Evolutionary conservation across 345 rosid genomes (phyloP).

Genomic region (Erucastrum elatum): DNA sequence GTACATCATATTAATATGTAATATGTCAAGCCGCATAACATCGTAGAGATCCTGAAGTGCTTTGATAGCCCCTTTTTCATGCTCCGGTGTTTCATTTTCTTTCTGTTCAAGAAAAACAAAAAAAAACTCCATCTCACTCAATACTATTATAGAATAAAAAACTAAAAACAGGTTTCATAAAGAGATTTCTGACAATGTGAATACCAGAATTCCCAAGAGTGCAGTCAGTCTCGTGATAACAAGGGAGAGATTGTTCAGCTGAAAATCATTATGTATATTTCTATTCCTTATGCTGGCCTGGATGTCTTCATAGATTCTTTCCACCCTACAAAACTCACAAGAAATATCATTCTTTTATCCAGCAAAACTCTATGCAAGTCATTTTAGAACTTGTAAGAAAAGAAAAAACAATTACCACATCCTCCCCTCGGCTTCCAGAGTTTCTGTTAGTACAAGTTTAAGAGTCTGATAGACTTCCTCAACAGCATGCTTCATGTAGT

Average conservation of each 20-base stretch:
- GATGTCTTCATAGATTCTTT: constrained; percentile 68
- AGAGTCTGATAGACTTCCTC: constrained; percentile 76
- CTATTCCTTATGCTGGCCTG: constrained; percentile 48
- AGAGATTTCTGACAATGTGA: neutral
- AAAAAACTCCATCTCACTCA: neutral
- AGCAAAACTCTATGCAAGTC: constrained; percentile 7
- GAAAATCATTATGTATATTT: constrained; percentile 61
- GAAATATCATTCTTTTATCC: constrained; percentile 14
- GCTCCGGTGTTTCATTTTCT: constrained; percentile 65
- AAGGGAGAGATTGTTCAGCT: constrained; percentile 68
- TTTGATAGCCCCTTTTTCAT: constrained; percentile 74
- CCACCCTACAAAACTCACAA: constrained; percentile 66
- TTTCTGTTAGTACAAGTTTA: constrained; percentile 62
- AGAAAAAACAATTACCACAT: constrained; percentile 55
- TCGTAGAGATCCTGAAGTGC: constrained; percentile 97
- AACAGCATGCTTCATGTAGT: constrained; percentile 93
- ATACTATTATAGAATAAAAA: neutral
- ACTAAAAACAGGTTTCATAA: neutral
- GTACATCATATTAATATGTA: constrained; percentile 73
- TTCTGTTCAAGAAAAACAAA: constrained; percentile 48
- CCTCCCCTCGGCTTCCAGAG: constrained; percentile 86
- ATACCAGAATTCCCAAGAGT: constrained; percentile 82
- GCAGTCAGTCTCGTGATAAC: constrained; percentile 79
- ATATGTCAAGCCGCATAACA: constrained; percentile 82
- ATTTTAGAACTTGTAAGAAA: neutral